Evolutionary conservation across 106 monocot species (phyloP), one percentile per base, ranked within the genome.

Genomic region (Apostasia shenzhenica): DNA sequence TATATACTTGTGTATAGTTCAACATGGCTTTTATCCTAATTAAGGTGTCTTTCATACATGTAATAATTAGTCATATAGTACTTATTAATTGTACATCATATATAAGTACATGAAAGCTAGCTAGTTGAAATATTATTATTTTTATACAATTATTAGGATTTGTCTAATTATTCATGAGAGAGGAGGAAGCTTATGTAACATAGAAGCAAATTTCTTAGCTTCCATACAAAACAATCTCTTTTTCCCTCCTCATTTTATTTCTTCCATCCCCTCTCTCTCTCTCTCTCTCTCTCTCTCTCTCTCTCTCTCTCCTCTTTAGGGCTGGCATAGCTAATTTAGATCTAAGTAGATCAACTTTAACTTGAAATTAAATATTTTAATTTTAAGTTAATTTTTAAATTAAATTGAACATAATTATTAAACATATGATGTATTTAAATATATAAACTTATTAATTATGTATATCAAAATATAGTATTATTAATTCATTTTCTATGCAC

Each of bases 201-300:
- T 72, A 10, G 44, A 83, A 83, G 82, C 82, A 83, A 83, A 53
- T 60, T 52, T 48, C 66, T 75, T 78, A 67, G 54, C 78, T 70
- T 83, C 68, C 47, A 54, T 55, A 71, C 52, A 52, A 83, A 75
- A 75, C 82, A 78, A 83, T 13, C 68, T 40, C 42, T 55, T n/a
- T 55, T n/a, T n/a, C 41, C 48, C 49, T 50, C 8, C 60, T 41
- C 54, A 54, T 46, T 48, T 51, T 62, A 9, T 63, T 9, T 2
- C 11, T 48, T 65, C 8, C 41, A 26, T 26, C 26, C 11, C 68
- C n/a, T 42, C 68, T 6, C 44, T 43, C 41, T 50, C 48, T 59
- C 57, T 13, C 60, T 41, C 54, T 61, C 54, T 48, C 47, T 62
- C 26, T 63, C 14, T 2, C 11, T 48, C 70, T 13, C 41, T 50